Percentiles rank a stretch among this genome's conserved stretches.
Conservation (phyloP, 2,329 filamentous ascomycete genomes). For the Pseudophaeomoniella oleicola region DNA sequence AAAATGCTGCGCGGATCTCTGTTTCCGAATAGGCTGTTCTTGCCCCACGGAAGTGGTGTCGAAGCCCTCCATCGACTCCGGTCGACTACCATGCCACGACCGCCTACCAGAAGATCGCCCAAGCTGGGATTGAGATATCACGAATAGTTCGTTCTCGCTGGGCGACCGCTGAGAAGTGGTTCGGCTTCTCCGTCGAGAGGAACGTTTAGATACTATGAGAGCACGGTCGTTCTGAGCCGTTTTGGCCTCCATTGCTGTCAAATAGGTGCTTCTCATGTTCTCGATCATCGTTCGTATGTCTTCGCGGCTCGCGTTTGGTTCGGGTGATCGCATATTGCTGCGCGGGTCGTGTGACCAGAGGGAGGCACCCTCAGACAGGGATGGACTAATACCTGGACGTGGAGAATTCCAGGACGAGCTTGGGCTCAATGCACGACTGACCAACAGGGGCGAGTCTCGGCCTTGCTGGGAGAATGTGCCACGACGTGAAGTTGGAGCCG, state of each 20-base stretch:
- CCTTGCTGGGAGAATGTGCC: conserved; percentile 1
- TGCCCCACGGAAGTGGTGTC: background rate
- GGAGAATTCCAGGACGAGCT: conserved; percentile 6
- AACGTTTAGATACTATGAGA: background rate
- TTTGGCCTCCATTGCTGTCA: conserved; percentile 11
- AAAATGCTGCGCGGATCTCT: background rate
- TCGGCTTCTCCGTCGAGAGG: background rate
- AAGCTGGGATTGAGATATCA: background rate
- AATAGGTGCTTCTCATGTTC: conserved; percentile 12
- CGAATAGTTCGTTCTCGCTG: too few relatives aligned
- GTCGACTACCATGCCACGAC: background rate
- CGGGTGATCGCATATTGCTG: conserved; percentile 9
- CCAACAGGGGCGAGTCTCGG: background rate
- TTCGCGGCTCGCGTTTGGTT: conserved; percentile 8
- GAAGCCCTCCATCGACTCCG: background rate
- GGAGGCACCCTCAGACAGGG: conserved; percentile 9
- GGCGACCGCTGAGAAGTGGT: background rate
- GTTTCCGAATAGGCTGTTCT: background rate
- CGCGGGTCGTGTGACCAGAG: conserved; percentile 9
- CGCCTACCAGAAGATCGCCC: background rate
- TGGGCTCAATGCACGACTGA: background rate
- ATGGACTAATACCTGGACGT: conserved; percentile 3
- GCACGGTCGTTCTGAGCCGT: background rate
- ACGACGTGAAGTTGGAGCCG: conserved; percentile 1
- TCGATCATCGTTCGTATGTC: conserved; percentile 13